These are phyloP conservation scores for Pterocarpus santalinus DNA, from an alignment of 306 rosid species.

Conservation along the genomic window DNA sequence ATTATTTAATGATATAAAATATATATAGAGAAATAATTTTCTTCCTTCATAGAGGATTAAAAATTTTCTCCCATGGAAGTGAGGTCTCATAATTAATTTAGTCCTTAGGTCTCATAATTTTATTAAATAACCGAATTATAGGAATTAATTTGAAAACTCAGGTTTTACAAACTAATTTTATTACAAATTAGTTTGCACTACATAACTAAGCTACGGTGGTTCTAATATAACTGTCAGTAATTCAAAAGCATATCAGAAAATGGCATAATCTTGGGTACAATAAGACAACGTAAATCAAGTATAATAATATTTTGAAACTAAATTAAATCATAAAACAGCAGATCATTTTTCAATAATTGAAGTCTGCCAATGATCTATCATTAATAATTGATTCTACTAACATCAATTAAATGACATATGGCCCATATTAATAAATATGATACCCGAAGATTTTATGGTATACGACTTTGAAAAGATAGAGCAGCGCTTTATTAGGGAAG, in stretches of 20 bases:
- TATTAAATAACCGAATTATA: not conserved
- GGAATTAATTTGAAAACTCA: not conserved
- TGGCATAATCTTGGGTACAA: not conserved
- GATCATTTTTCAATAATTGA: constrained; percentile 19
- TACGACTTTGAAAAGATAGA: not conserved
- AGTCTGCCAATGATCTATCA: not conserved
- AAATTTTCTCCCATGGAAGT: too few species aligned
- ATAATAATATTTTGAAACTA: not conserved
- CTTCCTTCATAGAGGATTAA: too few species aligned
- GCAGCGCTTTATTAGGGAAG: not conserved
- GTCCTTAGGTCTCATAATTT: too few species aligned
- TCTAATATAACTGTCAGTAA: not conserved
- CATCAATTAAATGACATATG: not conserved
- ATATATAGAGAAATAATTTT: too few species aligned
- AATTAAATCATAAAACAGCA: not conserved
- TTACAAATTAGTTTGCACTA: not conserved
- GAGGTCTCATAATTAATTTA: too few species aligned
- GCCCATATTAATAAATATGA: constrained; percentile 1
- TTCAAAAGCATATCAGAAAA: too few species aligned
- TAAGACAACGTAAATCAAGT: not conserved
- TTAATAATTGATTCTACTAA: not conserved
- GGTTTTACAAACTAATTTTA: not conserved
- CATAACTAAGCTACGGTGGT: not conserved
- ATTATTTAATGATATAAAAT: too few species aligned
- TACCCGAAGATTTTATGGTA: not conserved